Evolutionary conservation across 106 monocot genomes (phyloP).

Genomic region (Narthecium ossifragum): DNA sequence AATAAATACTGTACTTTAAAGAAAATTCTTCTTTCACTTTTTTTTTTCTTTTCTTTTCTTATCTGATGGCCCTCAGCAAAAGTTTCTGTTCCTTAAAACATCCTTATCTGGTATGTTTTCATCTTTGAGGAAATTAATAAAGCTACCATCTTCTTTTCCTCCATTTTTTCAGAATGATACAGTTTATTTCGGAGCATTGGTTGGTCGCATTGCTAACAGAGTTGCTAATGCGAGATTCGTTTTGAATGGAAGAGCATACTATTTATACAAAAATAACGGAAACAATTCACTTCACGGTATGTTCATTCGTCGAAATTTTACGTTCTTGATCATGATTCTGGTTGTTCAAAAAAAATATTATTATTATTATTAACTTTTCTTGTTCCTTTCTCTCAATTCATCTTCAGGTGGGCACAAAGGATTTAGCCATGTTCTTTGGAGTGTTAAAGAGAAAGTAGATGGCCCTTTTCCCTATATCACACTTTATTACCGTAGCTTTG

Average conservation of each 20-base stretch:
- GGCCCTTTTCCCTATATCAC: conserved; percentile 63
- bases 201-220: conserved; percentile 58
- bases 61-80: too few relatives aligned
- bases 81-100: too few relatives aligned
- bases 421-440: conserved; percentile 57
- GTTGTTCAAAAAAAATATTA: too few relatives aligned
- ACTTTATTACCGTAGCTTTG: conserved; percentile 55
- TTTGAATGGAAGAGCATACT: conserved; percentile 29
- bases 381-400: neutral
- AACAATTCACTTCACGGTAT: conserved; percentile 47
- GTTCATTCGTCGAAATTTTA: neutral
- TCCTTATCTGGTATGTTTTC: too few relatives aligned
- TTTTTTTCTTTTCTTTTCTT: too few relatives aligned
- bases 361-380: too few relatives aligned
- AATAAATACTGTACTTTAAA: too few relatives aligned
- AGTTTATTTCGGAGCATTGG: conserved; percentile 54
- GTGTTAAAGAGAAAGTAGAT: conserved; percentile 30
- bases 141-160: neutral
- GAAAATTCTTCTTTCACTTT: too few relatives aligned
- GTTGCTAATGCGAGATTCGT: conserved; percentile 27
- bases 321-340: neutral
- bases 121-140: too few relatives aligned
- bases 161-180: conserved; percentile 40
- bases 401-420: conserved; percentile 71
- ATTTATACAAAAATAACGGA: conserved; percentile 32